Evolutionary conservation across 306 rosid species (phyloP).

Genomic region (Castanopsis chinensis): DNA sequence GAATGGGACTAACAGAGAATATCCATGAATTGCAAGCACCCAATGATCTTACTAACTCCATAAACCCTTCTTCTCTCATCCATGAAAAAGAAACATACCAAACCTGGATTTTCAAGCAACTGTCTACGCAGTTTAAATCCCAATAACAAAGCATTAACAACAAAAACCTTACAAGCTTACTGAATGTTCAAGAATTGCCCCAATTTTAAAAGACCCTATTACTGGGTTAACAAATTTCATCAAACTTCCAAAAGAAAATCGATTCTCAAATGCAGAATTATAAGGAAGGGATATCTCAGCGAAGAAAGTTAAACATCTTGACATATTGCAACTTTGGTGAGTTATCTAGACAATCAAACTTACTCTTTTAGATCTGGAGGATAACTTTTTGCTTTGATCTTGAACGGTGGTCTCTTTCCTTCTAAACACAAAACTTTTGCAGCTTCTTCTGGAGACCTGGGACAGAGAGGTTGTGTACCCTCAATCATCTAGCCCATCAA

Average conservation of each 20-base stretch:
- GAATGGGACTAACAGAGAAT: too few relatives aligned
- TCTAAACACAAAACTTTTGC: slow-evolving; percentile 62
- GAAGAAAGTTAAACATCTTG: slow-evolving; percentile 28
- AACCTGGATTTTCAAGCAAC: slow-evolving; percentile 1
- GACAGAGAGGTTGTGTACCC: slow-evolving; percentile 74
- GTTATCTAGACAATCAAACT: slow-evolving; percentile 32
- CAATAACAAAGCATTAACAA: neutral
- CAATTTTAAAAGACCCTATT: neutral
- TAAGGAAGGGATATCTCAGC: neutral
- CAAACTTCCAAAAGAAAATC: neutral
- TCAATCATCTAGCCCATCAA: slow-evolving; percentile 70
- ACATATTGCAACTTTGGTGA: slow-evolving; percentile 15
- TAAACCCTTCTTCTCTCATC: neutral
- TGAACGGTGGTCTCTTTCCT: slow-evolving; percentile 75
- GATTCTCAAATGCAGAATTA: neutral
- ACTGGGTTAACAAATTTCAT: neutral
- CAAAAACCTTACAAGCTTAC: neutral
- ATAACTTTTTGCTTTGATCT: slow-evolving; percentile 72
- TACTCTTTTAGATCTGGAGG: slow-evolving; percentile 93
- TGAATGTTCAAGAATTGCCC: neutral
- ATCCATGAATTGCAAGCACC: neutral
- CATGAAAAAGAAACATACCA: neutral
- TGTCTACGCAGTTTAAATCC: neutral
- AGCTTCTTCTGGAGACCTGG: slow-evolving; percentile 69
- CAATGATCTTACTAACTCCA: neutral